Evolutionary conservation across 2,329 filamentous ascomycete species (phyloP), one percentile per base, ranked within the genome.

Genomic region (Trichoderma koningiopsis): DNA sequence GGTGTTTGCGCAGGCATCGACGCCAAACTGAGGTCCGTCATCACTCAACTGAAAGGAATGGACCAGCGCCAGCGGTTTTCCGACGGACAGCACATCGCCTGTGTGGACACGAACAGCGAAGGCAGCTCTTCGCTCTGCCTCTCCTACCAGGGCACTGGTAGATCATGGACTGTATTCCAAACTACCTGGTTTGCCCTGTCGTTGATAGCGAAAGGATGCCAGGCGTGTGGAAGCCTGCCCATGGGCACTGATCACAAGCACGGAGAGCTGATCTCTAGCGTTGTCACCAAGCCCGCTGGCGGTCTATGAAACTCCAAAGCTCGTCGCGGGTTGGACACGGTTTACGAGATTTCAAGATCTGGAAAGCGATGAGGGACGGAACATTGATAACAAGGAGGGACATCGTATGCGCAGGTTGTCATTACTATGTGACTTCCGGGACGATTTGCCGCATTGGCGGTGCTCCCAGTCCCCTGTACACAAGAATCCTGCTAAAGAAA

Each of bases 141-240:
- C 59, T 71, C 71, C 35, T 72, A 71, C 60, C 71, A 71, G 40
- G 68, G 68, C 6, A 70, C 70, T 0, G 70, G 70, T 19, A 70
- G 71, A 22, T 60, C 55, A 35, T 72, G 62, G 58, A 72, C 67
- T 19, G 63, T 72, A 5, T 56, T n/a, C 68, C 70, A 72, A 60
- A 71, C 71, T 4, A 49, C 69, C n/a, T 49, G 47, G 47, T 49
- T 49, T 24, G 47, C 22, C 10, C n/a, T 24, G 10, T 11, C 47
- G 4, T 10, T 49, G 47, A 6, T 49, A 49, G 47, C 24, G 47
- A 22, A 49, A 11, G 47, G 47, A 13, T 49, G 47, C n/a, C 47
- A 49, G 47, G 22, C 22, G n/a, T 49, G 47, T 24, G 47, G 47
- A 49, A 49, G 47, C 22, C n/a, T 49, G 11, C 5, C 47, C n/a